These are phyloP conservation scores for Mesembryanthemum crystallinum DNA, from an alignment of 148 eudicot species.

Conservation along the genomic window DNA sequence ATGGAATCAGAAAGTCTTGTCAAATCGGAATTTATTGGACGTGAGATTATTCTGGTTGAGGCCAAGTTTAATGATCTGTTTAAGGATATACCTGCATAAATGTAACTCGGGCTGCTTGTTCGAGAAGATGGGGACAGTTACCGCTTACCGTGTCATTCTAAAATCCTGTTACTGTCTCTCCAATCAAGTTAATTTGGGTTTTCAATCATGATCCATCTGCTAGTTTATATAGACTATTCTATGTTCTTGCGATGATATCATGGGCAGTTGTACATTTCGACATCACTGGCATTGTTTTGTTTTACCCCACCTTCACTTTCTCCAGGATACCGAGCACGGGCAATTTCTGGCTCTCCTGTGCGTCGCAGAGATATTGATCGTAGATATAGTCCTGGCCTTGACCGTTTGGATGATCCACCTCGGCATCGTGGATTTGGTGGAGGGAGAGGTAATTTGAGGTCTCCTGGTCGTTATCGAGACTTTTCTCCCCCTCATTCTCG, in stretches of 20 bases:
- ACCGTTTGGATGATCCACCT: constrained; percentile 51
- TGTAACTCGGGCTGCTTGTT: constrained; percentile 23
- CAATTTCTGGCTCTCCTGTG: constrained; percentile 81
- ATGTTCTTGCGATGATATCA: constrained; percentile 11
- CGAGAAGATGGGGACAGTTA: constrained; percentile 16
- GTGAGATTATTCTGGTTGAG: constrained; percentile 13
- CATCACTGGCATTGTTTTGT: constrained; percentile 38
- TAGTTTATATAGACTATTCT: constrained; percentile 19
- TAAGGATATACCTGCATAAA: constrained; percentile 13
- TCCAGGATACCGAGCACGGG: constrained; percentile 86
- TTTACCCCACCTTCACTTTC: constrained; percentile 39
- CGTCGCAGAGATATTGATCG: constrained; percentile 69
- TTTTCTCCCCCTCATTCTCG: constrained; percentile 73
- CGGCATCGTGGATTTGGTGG: constrained; percentile 65
- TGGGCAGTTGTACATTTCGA: constrained; percentile 25
- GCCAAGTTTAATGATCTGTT: constrained; percentile 17
- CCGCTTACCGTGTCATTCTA: constrained; percentile 11
- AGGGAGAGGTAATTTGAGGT: constrained; percentile 49
- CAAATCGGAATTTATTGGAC: constrained; percentile 12
- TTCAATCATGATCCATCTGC: constrained; percentile 22
- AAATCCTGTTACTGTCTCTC: constrained; percentile 14
- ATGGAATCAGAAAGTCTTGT: constrained; percentile 14
- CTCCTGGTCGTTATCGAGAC: constrained; percentile 67
- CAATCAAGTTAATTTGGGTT: constrained; percentile 25
- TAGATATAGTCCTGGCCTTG: constrained; percentile 68